Percentiles rank a stretch among this genome's conserved stretches.
phyloP scores from a whole-genome alignment of 2,329 filamentous ascomycete genomes.

The Ascochyta lentis region DNA sequence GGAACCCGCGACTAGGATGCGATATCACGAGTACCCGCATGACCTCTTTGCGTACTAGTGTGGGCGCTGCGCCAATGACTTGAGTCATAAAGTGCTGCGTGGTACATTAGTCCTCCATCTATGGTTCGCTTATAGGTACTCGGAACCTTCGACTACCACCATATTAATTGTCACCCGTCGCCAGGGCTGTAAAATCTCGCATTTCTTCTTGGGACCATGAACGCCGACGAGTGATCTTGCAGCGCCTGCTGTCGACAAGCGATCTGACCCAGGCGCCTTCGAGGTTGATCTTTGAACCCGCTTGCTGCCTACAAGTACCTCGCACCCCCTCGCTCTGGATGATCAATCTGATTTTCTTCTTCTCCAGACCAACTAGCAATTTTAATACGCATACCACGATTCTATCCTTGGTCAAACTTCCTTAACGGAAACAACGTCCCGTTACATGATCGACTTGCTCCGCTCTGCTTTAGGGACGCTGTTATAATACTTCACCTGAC shows the following conservation, averaged over 20 bases:
- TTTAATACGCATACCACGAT: background rate
- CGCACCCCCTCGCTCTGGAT: too few species aligned
- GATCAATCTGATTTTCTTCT: too few species aligned
- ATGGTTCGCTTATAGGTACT: background rate
- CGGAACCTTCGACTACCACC: background rate
- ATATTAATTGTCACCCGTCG: background rate
- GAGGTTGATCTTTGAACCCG: background rate
- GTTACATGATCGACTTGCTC: background rate
- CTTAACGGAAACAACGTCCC: background rate
- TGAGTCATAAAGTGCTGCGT: slow-evolving; percentile 2
- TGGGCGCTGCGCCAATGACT: slow-evolving; percentile 4
- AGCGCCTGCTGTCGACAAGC: background rate
- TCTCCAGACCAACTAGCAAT: too few species aligned
- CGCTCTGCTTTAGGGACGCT: background rate
- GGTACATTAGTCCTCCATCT: background rate
- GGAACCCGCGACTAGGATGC: slow-evolving; percentile 1
- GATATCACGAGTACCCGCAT: background rate
- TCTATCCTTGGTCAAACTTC: background rate
- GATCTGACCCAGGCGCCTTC: background rate
- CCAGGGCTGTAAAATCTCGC: background rate
- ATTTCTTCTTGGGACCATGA: background rate
- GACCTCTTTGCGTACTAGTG: background rate
- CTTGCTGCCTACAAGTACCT: background rate
- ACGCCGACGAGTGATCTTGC: background rate
- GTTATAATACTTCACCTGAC: background rate